Conservation (phyloP, 768 basidiomycete genomes). For the Collybia sp. region DNA sequence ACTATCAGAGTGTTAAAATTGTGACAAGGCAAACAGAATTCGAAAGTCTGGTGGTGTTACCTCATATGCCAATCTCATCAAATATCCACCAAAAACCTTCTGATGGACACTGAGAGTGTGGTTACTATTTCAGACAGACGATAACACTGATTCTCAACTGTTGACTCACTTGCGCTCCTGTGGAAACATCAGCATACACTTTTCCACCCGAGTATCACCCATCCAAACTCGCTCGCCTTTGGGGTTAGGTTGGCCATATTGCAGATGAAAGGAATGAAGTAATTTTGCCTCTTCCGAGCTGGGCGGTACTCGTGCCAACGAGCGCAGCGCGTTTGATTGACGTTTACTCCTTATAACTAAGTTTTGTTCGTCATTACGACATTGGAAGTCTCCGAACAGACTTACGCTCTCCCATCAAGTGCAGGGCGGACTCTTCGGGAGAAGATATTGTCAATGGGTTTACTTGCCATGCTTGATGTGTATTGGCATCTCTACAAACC, state of each 20-base stretch:
- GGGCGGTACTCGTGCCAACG: conserved; percentile 71
- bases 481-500: conserved; percentile 74
- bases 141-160: too few relatives aligned
- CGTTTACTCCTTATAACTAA: conserved; percentile 61
- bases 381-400: too few relatives aligned
- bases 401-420: conserved; percentile 63
- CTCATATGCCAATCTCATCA: conserved; percentile 70
- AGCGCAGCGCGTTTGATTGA: conserved; percentile 45
- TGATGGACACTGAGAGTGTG: conserved; percentile 57
- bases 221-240: conserved; percentile 59
- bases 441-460: conserved; percentile 57
- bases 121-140: too few relatives aligned
- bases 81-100: conserved; percentile 76
- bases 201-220: conserved; percentile 67
- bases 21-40: too few relatives aligned
- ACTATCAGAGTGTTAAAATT: conserved; percentile 26
- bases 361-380: too few relatives aligned
- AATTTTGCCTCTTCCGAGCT: conserved; percentile 61
- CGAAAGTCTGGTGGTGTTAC: conserved; percentile 23
- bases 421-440: conserved; percentile 58
- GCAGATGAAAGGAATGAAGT: conserved; percentile 67
- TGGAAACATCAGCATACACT: conserved; percentile 76
- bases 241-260: conserved; percentile 33
- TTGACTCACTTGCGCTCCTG: conserved; percentile 75
- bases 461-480: conserved; percentile 59